A percentile compares a stretch with the other conserved stretches of the same genome.
phyloP scores from a whole-genome alignment of 306 rosid genomes.

The Ormosia emarginata region DNA sequence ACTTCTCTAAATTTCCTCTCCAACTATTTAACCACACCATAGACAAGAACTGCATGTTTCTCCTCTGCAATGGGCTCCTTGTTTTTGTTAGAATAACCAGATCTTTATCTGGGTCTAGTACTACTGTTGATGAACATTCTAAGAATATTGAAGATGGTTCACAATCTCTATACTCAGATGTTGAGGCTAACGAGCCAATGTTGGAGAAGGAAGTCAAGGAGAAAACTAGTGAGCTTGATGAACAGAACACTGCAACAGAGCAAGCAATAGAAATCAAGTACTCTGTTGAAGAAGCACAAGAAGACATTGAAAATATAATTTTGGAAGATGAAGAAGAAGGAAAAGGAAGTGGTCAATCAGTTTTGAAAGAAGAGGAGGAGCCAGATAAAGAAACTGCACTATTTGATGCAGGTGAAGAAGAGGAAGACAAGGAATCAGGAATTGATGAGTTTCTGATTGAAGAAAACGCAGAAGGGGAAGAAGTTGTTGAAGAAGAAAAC shows the following conservation, averaged over 20 bases:
- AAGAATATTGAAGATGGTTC: constrained; percentile 22
- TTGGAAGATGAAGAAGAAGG: constrained; percentile 12
- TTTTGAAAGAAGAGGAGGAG: constrained; percentile 12
- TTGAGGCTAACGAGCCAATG: constrained; percentile 24
- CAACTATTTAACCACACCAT: constrained; percentile 56
- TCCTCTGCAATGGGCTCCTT: constrained; percentile 62
- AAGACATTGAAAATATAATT: background rate
- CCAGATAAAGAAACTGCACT: constrained; percentile 2
- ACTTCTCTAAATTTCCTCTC: constrained; percentile 43
- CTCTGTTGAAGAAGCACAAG: background rate
- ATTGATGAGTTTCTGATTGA: background rate
- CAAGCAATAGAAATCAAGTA: constrained; percentile 17
- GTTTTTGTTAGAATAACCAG: constrained; percentile 57
- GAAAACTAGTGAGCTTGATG: background rate
- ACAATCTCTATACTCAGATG: background rate
- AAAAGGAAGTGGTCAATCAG: background rate
- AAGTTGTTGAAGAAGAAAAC: constrained; percentile 32
- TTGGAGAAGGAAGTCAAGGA: constrained; percentile 18
- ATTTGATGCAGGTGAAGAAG: constrained; percentile 11
- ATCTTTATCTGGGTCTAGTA: constrained; percentile 27
- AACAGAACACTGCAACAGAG: constrained; percentile 8
- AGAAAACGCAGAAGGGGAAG: constrained; percentile 30
- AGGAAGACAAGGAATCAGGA: background rate
- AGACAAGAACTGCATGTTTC: constrained; percentile 69
- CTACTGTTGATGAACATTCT: constrained; percentile 8